Base-by-base conservation (phyloP, 1,139 yeast genomes). In the Sugiyamaella pinicola region DNA sequence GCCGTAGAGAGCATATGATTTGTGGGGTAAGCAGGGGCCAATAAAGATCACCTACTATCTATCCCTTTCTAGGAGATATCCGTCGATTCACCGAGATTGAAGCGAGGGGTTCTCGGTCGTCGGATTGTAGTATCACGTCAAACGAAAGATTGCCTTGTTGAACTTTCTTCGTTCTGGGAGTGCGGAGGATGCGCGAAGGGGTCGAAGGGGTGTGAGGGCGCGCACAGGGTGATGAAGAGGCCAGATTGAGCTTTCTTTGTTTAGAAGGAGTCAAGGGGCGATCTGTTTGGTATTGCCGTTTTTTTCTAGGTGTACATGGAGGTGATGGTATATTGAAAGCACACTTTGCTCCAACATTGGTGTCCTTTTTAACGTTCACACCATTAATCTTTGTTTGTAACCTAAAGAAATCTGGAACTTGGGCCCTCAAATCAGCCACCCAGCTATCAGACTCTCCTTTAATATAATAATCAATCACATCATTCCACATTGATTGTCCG, bases 381-480 rank as follows among this genome's bases (percentile, higher is more conserved):
- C 35, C 47, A 26, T 34, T 31, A 38, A 75, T 66, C 61, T 77
- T 80, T 55, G 77, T 77, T 66, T 82, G 86, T 15, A 79, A 74
- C 61, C 75, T 71, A 69, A 83, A 83, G 61, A 83, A 75, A 60
- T 75, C 79, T 0, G 91, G 90, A 7, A 81, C 69, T 41, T 80
- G 78, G 19, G 56, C 56, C 58, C 76, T 76, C 50, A 87, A 70
- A 29, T 76, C 72, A 18, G 72, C 69, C 18, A 90, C 84, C 82
- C 95, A 91, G 35, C 77, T 78, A 68, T 91, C 98, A 66, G 96
- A 87, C 66, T 89, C 96, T 49, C 84, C 74, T 52, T 82, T 72
- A 5, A 91, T 77, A 73, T 91, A 93, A 63, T 82, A 87, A 64
- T 86, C 93, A 44, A 86, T 77, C 50, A 72, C 72, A 34, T 69